These are phyloP conservation scores for Endothia cerciana DNA, from an alignment of 2,329 filamentous ascomycete genomes.

Conservation along the genomic window DNA sequence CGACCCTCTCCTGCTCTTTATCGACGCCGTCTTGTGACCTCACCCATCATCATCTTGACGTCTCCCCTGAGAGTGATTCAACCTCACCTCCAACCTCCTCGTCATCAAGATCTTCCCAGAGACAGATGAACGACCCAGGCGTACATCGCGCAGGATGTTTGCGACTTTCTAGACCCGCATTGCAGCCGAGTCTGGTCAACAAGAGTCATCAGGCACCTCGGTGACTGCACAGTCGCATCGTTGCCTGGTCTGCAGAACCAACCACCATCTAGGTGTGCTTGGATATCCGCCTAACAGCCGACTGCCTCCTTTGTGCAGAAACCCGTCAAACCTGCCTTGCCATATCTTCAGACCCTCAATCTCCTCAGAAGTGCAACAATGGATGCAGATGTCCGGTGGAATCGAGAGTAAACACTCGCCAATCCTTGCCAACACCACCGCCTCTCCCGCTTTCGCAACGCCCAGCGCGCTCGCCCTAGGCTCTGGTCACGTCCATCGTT, in stretches of 20 bases:
- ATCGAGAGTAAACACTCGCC: constrained; percentile 34
- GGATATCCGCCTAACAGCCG: constrained; percentile 27
- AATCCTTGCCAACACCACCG: constrained; percentile 12
- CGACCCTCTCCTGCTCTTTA: constrained; percentile 15
- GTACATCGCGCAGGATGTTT: constrained; percentile 19
- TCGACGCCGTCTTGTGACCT: constrained; percentile 21
- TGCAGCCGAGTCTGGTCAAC: constrained; percentile 18
- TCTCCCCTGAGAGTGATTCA: constrained; percentile 16
- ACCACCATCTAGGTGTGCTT: constrained; percentile 20
- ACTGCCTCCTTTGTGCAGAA: constrained; percentile 18
- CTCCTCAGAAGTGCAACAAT: constrained; percentile 36
- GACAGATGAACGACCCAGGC: constrained; percentile 15
- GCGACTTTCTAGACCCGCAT: constrained; percentile 20
- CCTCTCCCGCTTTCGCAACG: constrained; percentile 2
- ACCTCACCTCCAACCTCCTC: constrained; percentile 8
- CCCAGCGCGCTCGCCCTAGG: constrained; percentile 1
- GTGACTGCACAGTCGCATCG: constrained; percentile 23
- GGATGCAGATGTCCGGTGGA: constrained; percentile 43
- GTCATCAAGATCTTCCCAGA: background rate
- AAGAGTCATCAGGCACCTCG: constrained; percentile 16
- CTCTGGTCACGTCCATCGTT: background rate
- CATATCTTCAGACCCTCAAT: constrained; percentile 10
- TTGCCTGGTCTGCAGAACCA: constrained; percentile 24
- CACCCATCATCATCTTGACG: constrained; percentile 9
- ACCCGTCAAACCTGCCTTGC: constrained; percentile 23